phyloP scores from a whole-genome alignment of 345 rosid species.

The Cochlearia excelsa region DNA sequence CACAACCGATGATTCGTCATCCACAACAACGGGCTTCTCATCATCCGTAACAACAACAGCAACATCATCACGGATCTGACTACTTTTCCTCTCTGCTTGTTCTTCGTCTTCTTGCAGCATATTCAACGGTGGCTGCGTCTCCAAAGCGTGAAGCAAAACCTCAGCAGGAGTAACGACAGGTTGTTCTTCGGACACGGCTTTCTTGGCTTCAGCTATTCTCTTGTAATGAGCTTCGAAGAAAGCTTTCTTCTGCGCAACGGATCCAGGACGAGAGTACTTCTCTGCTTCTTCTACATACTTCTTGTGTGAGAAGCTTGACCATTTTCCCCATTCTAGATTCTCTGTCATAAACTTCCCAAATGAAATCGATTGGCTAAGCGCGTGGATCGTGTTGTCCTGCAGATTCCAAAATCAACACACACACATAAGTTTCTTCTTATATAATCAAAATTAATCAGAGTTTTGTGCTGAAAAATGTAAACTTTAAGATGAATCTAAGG shows the following conservation, averaged over 20 bases:
- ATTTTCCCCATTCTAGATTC: conserved; percentile 89
- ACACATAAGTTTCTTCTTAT: no score
- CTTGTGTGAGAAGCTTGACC: conserved; percentile 76
- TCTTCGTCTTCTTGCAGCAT: neutral
- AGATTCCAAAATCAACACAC: conserved; percentile 20
- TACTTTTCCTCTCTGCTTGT: neutral
- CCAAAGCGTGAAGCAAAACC: conserved; percentile 32
- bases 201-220: conserved; percentile 61
- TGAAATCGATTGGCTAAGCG: conserved; percentile 69
- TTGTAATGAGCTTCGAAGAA: conserved; percentile 82
- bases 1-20: neutral
- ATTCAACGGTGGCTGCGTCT: conserved; percentile 29
- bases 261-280: conserved; percentile 69
- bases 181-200: conserved; percentile 45
- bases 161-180: conserved; percentile 26
- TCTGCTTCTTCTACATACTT: conserved; percentile 81
- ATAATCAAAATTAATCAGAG: neutral
- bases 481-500: no score
- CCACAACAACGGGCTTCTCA: neutral
- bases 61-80: conserved; percentile 5
- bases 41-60: neutral
- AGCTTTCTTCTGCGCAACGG: conserved; percentile 83
- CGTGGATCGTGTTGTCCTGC: conserved; percentile 69
- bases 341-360: conserved; percentile 87
- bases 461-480: no score